phyloP scores from a whole-genome alignment of 208 protist genomes.

The Leptomonas pyrrhocoris region DNA sequence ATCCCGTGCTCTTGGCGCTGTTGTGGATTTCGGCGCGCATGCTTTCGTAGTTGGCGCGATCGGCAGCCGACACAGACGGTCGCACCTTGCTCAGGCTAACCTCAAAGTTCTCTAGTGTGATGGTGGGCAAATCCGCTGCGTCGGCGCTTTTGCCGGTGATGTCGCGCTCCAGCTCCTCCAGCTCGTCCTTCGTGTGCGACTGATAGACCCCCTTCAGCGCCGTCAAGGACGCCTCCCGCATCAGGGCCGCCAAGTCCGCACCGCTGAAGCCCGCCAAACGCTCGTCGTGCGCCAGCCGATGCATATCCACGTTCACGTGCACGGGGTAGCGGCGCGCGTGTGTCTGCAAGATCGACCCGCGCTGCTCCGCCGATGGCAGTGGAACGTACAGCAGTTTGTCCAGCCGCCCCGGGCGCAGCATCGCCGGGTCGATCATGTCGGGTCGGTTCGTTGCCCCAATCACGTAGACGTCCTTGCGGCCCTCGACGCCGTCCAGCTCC shows the following conservation, averaged over 20 bases:
- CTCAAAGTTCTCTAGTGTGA: conserved; percentile 70
- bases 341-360: conserved; percentile 90
- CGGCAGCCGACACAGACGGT: conserved; percentile 79
- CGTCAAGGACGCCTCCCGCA: conserved; percentile 92
- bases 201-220: conserved; percentile 86
- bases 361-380: conserved; percentile 88
- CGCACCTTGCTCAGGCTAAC: conserved; percentile 65
- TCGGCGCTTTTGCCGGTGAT: conserved; percentile 46
- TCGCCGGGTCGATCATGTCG: conserved; percentile 98
- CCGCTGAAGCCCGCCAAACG: conserved; percentile 94
- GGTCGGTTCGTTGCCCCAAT: conserved; percentile 99
- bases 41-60: conserved; percentile 76
- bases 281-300: conserved; percentile 66
- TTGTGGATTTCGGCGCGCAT: conserved; percentile 48
- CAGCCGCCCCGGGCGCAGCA: conserved; percentile 97
- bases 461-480: conserved; percentile 95
- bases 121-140: conserved; percentile 57
- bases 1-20: conserved; percentile 35
- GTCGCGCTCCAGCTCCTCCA: conserved; percentile 82
- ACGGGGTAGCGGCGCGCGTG: conserved; percentile 92
- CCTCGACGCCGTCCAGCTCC: conserved; percentile 99
- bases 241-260: conserved; percentile 93
- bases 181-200: conserved; percentile 50
- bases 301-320: conserved; percentile 74
- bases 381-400: conserved; percentile 98